phyloP scores from a whole-genome alignment of 164 flowering plant genomes.

The Nymphaea thermarum region DNA sequence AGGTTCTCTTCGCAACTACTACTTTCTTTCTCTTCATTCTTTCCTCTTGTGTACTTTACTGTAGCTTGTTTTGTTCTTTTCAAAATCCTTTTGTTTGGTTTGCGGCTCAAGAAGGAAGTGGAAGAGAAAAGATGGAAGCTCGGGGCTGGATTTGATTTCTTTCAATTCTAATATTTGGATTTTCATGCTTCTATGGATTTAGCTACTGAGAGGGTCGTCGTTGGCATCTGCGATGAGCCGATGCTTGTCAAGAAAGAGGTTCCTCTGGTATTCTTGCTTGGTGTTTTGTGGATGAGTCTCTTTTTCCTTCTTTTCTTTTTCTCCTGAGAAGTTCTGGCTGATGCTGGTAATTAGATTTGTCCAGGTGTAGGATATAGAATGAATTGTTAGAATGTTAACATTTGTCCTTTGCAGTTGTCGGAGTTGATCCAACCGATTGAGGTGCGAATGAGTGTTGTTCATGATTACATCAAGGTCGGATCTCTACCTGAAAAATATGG shows the following conservation, averaged over 20 bases:
- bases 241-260: constrained; percentile 78
- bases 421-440: constrained; percentile 70
- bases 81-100: too few relatives aligned
- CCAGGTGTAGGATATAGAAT: too few relatives aligned
- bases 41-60: background rate
- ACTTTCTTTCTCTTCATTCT: background rate
- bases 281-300: too few relatives aligned
- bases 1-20: constrained; percentile 22
- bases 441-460: constrained; percentile 54
- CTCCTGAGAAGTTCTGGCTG: too few relatives aligned
- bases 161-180: background rate
- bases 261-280: too few relatives aligned
- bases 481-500: too few relatives aligned
- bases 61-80: background rate
- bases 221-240: constrained; percentile 90
- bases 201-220: constrained; percentile 59
- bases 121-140: too few relatives aligned
- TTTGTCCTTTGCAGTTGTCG: constrained; percentile 54
- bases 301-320: background rate
- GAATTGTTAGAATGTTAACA: too few relatives aligned
- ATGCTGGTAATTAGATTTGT: too few relatives aligned
- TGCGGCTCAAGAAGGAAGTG: too few relatives aligned
- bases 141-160: background rate
- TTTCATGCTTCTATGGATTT: constrained; percentile 54
- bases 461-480: constrained; percentile 76